These are phyloP conservation scores for Aspergillus sp. DNA, from an alignment of 2,329 filamentous ascomycete species.

Conservation along the genomic window DNA sequence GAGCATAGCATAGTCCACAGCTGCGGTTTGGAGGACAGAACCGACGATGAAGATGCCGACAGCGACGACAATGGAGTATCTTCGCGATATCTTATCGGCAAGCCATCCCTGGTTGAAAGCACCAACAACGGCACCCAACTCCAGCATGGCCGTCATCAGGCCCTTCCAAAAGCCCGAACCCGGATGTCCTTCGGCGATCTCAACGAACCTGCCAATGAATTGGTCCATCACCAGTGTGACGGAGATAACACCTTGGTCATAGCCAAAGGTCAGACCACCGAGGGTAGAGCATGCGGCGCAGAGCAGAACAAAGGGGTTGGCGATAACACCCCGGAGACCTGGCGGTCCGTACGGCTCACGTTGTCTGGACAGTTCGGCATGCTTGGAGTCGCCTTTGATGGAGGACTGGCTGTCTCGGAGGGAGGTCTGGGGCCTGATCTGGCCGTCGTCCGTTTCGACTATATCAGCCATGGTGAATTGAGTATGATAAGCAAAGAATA, in stretches of 20 bases:
- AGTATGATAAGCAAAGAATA: not conserved
- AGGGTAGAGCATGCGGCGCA: slow-evolving; percentile 33
- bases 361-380: not conserved
- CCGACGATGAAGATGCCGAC: slow-evolving; percentile 54
- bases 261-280: slow-evolving; percentile 53
- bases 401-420: not conserved
- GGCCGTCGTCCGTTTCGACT: not conserved
- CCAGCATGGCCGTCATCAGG: slow-evolving; percentile 56
- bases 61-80: slow-evolving; percentile 53
- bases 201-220: slow-evolving; percentile 48
- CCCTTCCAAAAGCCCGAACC: slow-evolving; percentile 44
- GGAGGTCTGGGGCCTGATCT: not conserved
- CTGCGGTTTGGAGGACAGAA: slow-evolving; percentile 52
- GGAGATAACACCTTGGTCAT: slow-evolving; percentile 47
- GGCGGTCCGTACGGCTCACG: slow-evolving; percentile 5
- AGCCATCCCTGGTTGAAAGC: slow-evolving; percentile 51
- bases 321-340: not conserved
- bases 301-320: slow-evolving; percentile 1
- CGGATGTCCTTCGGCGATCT: slow-evolving; percentile 35
- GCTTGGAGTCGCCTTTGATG: not conserved
- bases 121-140: slow-evolving; percentile 51
- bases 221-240: slow-evolving; percentile 55
- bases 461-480: not conserved
- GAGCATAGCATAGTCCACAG: slow-evolving; percentile 53
- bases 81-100: slow-evolving; percentile 53